phyloP scores from a whole-genome alignment of 139 green algal species.

The Picochlorum sp. region DNA sequence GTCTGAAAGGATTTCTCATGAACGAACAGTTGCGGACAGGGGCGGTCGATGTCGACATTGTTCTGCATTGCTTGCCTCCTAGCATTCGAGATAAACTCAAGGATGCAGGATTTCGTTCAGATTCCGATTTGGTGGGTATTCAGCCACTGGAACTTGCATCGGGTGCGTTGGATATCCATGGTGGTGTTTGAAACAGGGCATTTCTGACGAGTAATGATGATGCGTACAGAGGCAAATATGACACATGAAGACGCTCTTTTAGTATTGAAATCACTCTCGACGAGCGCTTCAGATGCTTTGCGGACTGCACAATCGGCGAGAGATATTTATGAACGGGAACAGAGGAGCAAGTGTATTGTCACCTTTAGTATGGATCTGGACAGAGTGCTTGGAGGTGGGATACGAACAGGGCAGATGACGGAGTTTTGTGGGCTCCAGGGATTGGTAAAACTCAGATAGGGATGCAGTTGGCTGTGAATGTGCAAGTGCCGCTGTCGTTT shows the following conservation, averaged over 20 bases:
- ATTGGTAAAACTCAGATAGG: constrained; percentile 83
- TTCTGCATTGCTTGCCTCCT: constrained; percentile 19
- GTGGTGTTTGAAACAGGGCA: background rate
- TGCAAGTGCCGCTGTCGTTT: constrained; percentile 53
- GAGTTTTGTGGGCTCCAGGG: constrained; percentile 77
- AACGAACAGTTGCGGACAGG: background rate
- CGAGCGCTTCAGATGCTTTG: background rate
- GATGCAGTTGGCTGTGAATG: constrained; percentile 73
- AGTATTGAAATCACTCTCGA: constrained; percentile 14
- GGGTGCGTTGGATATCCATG: constrained; percentile 8
- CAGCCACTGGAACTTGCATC: constrained; percentile 25
- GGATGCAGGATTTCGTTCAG: constrained; percentile 25
- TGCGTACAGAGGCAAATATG: constrained; percentile 22
- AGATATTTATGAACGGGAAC: constrained; percentile 10
- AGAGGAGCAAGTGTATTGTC: constrained; percentile 24
- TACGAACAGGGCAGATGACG: constrained; percentile 50
- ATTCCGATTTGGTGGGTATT: constrained; percentile 22
- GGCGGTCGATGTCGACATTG: constrained; percentile 11
- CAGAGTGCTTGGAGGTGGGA: constrained; percentile 50
- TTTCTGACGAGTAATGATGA: background rate
- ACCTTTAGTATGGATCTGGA: constrained; percentile 54
- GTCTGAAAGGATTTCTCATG: too few species aligned
- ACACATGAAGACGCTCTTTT: constrained; percentile 28
- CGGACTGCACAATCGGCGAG: constrained; percentile 12
- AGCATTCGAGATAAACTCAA: constrained; percentile 28